Evolutionary conservation across 2,329 filamentous ascomycete genomes (phyloP).

Genomic region (Colletotrichum trifolii): DNA sequence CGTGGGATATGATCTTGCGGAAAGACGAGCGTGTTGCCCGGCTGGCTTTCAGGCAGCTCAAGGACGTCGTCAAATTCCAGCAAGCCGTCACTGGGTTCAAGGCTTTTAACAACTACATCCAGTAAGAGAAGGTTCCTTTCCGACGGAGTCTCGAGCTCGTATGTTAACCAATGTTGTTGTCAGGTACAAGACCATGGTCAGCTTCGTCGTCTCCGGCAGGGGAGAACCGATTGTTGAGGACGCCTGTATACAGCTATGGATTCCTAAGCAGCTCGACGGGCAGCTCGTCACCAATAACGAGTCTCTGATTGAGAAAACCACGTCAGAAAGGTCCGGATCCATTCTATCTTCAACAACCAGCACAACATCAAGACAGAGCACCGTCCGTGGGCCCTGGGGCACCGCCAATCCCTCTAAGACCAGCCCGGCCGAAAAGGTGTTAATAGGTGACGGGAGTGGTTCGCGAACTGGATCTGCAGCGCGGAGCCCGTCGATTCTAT

Average conservation of each 20-base stretch:
- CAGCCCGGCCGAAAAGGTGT: conserved; percentile 25
- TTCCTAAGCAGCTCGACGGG: conserved; percentile 43
- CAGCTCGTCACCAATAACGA: conserved; percentile 42
- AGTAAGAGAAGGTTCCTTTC: conserved; percentile 32
- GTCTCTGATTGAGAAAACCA: conserved; percentile 9
- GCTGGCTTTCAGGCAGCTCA: conserved; percentile 41
- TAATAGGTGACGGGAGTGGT: conserved; percentile 8
- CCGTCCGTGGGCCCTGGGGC: conserved; percentile 6
- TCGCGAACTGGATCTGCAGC: background rate
- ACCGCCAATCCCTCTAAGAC: conserved; percentile 1
- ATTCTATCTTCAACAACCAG: background rate
- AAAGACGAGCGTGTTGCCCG: conserved; percentile 46
- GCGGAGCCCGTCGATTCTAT: conserved; percentile 39
- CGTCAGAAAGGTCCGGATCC: conserved; percentile 1
- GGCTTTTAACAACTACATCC: conserved; percentile 42
- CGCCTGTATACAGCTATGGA: conserved; percentile 47
- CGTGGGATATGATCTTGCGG: conserved; percentile 44
- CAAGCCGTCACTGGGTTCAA: conserved; percentile 49
- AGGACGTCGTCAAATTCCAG: conserved; percentile 46
- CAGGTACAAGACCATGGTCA: conserved; percentile 41
- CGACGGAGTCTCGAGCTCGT: too few species aligned
- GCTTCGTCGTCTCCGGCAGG: conserved; percentile 43
- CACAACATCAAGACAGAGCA: conserved; percentile 23
- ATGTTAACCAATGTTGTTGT: background rate
- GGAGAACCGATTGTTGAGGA: conserved; percentile 40